Evolutionary conservation across 2,329 filamentous ascomycete species (phyloP).

Genomic region (Diaporthe vexans): DNA sequence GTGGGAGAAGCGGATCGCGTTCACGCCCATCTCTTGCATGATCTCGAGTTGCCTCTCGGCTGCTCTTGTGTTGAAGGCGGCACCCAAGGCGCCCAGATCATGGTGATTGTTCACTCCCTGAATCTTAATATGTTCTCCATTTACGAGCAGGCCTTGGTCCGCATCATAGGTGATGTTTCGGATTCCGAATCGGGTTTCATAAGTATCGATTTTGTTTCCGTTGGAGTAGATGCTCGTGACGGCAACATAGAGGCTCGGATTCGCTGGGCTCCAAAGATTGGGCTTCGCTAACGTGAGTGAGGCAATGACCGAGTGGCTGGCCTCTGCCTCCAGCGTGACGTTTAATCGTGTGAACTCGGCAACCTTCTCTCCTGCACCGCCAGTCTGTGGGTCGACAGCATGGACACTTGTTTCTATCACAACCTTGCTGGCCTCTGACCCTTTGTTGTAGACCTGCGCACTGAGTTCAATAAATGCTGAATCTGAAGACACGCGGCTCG

Average conservation of each 20-base stretch:
- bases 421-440: conserved; percentile 49
- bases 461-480: conserved; percentile 60
- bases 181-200: conserved; percentile 66
- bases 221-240: conserved; percentile 55
- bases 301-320: conserved; percentile 51
- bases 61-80: conserved; percentile 63
- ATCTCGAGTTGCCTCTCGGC: conserved; percentile 63
- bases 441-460: conserved; percentile 63
- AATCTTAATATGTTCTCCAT: conserved; percentile 59
- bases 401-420: conserved; percentile 58
- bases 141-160: conserved; percentile 60
- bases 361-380: conserved; percentile 47
- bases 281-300: conserved; percentile 56
- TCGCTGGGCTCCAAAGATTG: conserved; percentile 64
- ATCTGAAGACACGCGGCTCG: conserved; percentile 58
- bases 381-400: conserved; percentile 52
- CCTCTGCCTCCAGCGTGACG: conserved; percentile 49
- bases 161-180: conserved; percentile 57
- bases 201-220: conserved; percentile 54
- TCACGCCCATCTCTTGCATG: conserved; percentile 64
- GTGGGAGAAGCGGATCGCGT: conserved; percentile 65
- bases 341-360: conserved; percentile 52
- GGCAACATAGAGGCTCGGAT: conserved; percentile 63
- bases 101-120: conserved; percentile 66
- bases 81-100: conserved; percentile 63